Evolutionary conservation across 2,329 filamentous ascomycete species (phyloP).

Genomic region (Plectosphaerella sp.): DNA sequence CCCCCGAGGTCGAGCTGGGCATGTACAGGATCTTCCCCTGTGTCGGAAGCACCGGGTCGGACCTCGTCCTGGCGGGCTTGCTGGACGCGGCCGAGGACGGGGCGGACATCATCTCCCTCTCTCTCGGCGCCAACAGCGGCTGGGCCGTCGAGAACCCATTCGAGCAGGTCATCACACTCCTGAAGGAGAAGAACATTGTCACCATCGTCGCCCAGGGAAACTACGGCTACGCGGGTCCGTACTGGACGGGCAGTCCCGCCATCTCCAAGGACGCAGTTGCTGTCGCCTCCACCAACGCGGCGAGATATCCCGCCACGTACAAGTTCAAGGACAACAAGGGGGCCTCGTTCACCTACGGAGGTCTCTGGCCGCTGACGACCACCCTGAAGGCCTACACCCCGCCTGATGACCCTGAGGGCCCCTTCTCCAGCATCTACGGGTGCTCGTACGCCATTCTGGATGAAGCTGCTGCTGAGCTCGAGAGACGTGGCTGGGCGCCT

Average conservation of each 20-base stretch:
- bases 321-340: too few species aligned
- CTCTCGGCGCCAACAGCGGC: slow-evolving; percentile 16
- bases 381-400: too few species aligned
- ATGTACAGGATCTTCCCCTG: slow-evolving; percentile 34
- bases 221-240: slow-evolving; percentile 2
- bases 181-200: slow-evolving; percentile 1
- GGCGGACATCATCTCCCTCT: slow-evolving; percentile 24
- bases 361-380: too few species aligned
- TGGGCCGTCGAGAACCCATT: slow-evolving; percentile 15
- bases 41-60: slow-evolving; percentile 11
- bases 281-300: neutral
- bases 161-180: neutral
- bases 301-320: too few species aligned
- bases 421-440: too few species aligned
- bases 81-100: slow-evolving; percentile 15
- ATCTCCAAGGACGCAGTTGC: neutral
- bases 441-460: too few species aligned
- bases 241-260: slow-evolving; percentile 1
- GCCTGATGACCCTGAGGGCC: too few species aligned
- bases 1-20: slow-evolving; percentile 32
- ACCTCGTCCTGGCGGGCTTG: slow-evolving; percentile 10
- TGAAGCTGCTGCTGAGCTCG: too few species aligned
- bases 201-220: slow-evolving; percentile 3
- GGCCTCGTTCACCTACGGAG: too few species aligned
- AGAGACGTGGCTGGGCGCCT: too few species aligned